Conservation (phyloP, 345 rosid genomes). For the Zanthoxylum bungeanum region DNA sequence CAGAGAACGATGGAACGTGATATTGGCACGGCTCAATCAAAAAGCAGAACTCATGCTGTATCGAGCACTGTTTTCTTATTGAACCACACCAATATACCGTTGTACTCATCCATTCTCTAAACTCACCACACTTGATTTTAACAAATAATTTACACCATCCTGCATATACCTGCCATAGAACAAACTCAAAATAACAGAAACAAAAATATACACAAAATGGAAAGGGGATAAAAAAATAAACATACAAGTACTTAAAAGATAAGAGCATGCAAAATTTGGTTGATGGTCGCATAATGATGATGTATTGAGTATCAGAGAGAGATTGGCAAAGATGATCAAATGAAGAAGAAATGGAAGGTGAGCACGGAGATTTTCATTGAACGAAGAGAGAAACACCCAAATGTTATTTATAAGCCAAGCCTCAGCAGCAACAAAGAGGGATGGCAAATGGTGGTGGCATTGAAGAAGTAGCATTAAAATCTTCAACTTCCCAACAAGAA, state of each 20-base stretch:
- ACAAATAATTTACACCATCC: neutral
- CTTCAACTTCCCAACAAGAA: constrained; percentile 41
- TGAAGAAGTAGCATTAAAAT: constrained; percentile 38
- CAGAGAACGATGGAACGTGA: constrained; percentile 34
- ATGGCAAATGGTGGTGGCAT: too few relatives aligned
- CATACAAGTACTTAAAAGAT: neutral
- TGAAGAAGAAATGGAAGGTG: neutral
- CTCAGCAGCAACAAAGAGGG: too few relatives aligned
- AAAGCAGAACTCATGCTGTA: constrained; percentile 32
- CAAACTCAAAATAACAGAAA: neutral
- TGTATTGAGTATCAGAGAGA: neutral
- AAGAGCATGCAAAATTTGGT: neutral
- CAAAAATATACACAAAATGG: neutral
- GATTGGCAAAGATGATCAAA: constrained; percentile 7
- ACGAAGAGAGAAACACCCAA: neutral
- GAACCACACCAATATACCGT: constrained; percentile 73
- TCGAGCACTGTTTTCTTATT: constrained; percentile 48
- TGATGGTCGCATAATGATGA: too few relatives aligned
- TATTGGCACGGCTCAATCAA: constrained; percentile 77
- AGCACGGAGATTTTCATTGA: neutral
- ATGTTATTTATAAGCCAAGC: neutral
- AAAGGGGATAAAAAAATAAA: too few relatives aligned
- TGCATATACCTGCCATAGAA: constrained; percentile 2
- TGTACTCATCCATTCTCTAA: neutral
- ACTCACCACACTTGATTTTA: neutral